Conservation (phyloP, 495 filamentous ascomycete species). For the Talaromyces liani region DNA sequence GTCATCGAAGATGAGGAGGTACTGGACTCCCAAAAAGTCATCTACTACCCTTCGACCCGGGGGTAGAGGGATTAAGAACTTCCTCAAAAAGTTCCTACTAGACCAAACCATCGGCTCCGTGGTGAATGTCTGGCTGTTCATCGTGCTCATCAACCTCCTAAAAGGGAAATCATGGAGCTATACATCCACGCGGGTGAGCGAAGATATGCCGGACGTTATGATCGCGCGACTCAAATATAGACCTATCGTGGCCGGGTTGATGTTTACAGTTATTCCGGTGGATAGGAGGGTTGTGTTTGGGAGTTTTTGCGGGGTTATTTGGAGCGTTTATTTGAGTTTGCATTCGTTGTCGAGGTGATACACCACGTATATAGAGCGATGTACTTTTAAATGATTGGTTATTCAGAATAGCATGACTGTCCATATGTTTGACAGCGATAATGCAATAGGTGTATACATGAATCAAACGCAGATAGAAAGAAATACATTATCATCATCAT, state of each 20-base stretch:
- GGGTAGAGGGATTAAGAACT: slow-evolving; percentile 47
- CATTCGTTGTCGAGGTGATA: slow-evolving; percentile 28
- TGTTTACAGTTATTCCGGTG: slow-evolving; percentile 74
- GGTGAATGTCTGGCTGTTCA: slow-evolving; percentile 73
- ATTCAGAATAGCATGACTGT: neutral
- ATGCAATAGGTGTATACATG: neutral
- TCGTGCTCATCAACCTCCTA: slow-evolving; percentile 48
- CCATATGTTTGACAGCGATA: neutral
- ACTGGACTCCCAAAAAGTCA: slow-evolving; percentile 12
- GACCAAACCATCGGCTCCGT: slow-evolving; percentile 75
- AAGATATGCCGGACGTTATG: slow-evolving; percentile 38
- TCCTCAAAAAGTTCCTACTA: slow-evolving; percentile 68
- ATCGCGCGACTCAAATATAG: slow-evolving; percentile 73
- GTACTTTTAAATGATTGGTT: neutral
- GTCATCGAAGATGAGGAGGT: neutral
- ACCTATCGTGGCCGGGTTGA: slow-evolving; percentile 71
- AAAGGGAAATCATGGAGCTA: slow-evolving; percentile 25
- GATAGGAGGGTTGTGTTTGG: slow-evolving; percentile 70
- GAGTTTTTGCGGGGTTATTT: slow-evolving; percentile 70
- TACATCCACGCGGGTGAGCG: slow-evolving; percentile 4
- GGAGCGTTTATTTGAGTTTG: slow-evolving; percentile 83
- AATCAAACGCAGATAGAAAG: neutral
- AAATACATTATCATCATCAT: slow-evolving; percentile 1
- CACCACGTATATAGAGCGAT: neutral
- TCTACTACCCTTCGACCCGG: slow-evolving; percentile 25